phyloP scores from a whole-genome alignment of 192 early-diverging fungal genomes.

The Backusella morwellensis region DNA sequence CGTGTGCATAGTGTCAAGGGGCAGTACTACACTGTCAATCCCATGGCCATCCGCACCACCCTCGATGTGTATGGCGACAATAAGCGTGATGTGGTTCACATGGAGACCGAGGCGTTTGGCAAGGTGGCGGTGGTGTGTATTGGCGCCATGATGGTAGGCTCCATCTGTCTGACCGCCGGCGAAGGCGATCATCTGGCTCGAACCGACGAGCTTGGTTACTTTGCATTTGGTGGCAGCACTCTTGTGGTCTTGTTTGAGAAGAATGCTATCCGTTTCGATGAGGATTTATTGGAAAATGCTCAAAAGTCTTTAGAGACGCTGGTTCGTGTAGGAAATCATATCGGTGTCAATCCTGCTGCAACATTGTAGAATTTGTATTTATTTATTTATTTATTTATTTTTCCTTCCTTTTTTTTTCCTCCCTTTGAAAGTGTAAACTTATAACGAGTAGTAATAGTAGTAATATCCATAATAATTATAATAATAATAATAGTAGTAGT shows the following conservation, averaged over 20 bases:
- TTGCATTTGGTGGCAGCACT: constrained; percentile 83
- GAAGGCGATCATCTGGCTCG: constrained; percentile 43
- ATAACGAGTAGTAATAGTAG: neutral
- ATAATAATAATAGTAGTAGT: too few species aligned
- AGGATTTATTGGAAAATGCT: constrained; percentile 66
- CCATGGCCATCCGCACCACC: constrained; percentile 72
- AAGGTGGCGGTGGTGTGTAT: constrained; percentile 66
- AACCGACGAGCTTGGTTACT: constrained; percentile 80
- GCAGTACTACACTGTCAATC: constrained; percentile 81
- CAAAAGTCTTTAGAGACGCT: constrained; percentile 67
- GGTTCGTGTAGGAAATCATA: constrained; percentile 36
- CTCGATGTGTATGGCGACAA: constrained; percentile 84
- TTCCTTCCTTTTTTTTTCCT: neutral
- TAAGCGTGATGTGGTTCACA: constrained; percentile 59
- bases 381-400: neutral
- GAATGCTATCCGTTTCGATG: constrained; percentile 60
- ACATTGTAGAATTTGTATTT: constrained; percentile 5
- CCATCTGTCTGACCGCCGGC: constrained; percentile 56
- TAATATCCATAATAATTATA: neutral
- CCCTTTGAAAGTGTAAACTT: neutral
- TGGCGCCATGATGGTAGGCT: constrained; percentile 88
- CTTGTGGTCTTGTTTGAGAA: constrained; percentile 67
- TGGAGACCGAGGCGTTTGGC: constrained; percentile 66
- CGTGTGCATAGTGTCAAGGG: constrained; percentile 55
- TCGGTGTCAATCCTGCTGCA: constrained; percentile 7